Evolutionary conservation across 2,329 filamentous ascomycete species (phyloP).

Genomic region (Aspergillus oerlinghausenensis): DNA sequence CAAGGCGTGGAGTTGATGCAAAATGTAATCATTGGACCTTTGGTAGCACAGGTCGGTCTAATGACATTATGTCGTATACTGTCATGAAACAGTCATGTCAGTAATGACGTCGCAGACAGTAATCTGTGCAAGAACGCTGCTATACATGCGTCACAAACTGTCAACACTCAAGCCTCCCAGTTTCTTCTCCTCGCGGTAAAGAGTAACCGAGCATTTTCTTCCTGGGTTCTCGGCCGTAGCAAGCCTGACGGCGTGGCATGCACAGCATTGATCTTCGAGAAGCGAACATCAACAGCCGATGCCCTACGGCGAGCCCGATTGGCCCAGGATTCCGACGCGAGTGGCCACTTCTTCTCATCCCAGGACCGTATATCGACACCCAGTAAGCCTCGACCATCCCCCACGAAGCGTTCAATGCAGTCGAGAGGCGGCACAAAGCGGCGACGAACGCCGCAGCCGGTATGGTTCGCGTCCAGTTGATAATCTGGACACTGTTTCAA

Average conservation of each 20-base stretch:
- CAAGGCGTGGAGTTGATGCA: neutral
- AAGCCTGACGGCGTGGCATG: slow-evolving; percentile 12
- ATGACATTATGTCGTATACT: neutral
- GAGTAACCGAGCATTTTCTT: slow-evolving; percentile 29
- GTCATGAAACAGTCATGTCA: neutral
- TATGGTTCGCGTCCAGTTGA: slow-evolving; percentile 39
- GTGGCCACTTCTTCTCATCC: slow-evolving; percentile 11
- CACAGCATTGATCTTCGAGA: slow-evolving; percentile 22
- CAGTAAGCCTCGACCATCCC: slow-evolving; percentile 28
- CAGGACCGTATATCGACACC: slow-evolving; percentile 20
- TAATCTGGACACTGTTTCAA: slow-evolving; percentile 41
- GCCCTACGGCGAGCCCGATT: slow-evolving; percentile 15
- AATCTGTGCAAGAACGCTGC: neutral
- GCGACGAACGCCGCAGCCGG: slow-evolving; percentile 39
- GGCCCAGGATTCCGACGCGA: slow-evolving; percentile 17
- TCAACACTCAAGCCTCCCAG: slow-evolving; percentile 27
- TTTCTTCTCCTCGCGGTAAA: slow-evolving; percentile 34
- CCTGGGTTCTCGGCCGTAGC: slow-evolving; percentile 13
- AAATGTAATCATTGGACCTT: neutral
- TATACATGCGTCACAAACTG: neutral
- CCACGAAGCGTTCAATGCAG: slow-evolving; percentile 34
- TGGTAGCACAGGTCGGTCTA: neutral
- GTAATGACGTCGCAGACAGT: neutral
- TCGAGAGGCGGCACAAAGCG: slow-evolving; percentile 37
- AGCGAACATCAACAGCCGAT: slow-evolving; percentile 21